Conservation (phyloP, 2,329 filamentous ascomycete genomes). For the Hymenotorrendiella dingleyae region DNA sequence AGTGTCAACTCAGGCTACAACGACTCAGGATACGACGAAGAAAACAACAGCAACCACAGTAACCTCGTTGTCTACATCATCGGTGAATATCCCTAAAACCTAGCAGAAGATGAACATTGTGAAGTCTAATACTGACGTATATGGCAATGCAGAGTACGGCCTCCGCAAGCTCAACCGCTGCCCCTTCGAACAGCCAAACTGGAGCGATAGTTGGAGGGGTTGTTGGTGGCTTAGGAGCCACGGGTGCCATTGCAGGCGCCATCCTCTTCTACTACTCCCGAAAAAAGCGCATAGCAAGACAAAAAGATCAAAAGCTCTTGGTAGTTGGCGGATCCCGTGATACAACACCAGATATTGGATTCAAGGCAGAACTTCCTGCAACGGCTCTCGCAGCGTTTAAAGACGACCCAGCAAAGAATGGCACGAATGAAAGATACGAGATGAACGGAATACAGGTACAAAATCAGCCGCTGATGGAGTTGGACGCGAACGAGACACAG, state of each 20-base stretch:
- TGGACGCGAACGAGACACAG: background rate
- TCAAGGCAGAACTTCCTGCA: background rate
- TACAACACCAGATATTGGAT: too few species aligned
- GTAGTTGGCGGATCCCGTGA: too few species aligned
- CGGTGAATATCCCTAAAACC: background rate
- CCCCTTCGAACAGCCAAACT: background rate
- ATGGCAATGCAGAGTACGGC: background rate
- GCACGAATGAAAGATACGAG: conserved; percentile 1
- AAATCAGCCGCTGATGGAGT: background rate
- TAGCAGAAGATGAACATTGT: background rate
- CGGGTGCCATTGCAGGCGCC: background rate
- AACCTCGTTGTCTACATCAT: background rate
- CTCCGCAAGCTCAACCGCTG: background rate
- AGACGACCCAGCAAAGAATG: background rate
- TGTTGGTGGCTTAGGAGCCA: background rate
- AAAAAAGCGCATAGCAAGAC: background rate
- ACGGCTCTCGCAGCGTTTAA: background rate
- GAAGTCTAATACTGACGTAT: background rate
- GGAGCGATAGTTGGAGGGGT: conserved; percentile 1
- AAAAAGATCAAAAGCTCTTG: background rate
- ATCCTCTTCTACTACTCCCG: background rate
- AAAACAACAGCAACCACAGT: background rate
- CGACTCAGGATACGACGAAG: background rate
- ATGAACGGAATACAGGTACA: background rate
- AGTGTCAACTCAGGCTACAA: background rate